Conservation (phyloP, 352 stramenopile species). For the Pythium phragmitis region DNA sequence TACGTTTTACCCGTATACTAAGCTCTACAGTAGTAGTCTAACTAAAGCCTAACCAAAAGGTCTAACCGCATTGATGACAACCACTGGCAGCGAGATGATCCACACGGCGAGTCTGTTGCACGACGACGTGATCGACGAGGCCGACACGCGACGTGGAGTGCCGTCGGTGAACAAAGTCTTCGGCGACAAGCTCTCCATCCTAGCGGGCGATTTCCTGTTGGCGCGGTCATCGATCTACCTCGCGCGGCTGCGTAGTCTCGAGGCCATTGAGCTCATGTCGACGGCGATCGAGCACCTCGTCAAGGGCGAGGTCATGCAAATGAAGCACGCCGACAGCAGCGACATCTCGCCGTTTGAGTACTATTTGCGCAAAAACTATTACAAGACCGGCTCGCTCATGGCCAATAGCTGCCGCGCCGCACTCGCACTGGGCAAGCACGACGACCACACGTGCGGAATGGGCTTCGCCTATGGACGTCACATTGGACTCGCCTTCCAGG, state of each 20-base stretch:
- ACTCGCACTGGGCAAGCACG: constrained; percentile 92
- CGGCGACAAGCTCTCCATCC: constrained; percentile 98
- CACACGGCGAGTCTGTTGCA: constrained; percentile 98
- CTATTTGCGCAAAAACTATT: constrained; percentile 99
- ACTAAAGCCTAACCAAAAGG: neutral
- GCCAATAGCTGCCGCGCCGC: constrained; percentile 95
- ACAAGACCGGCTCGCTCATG: constrained; percentile 99
- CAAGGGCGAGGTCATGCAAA: constrained; percentile 99
- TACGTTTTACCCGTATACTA: constrained; percentile 30
- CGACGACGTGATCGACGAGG: constrained; percentile 99
- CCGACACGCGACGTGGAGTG: constrained; percentile 93
- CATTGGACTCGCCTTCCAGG: constrained; percentile 98
- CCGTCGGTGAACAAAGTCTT: constrained; percentile 96
- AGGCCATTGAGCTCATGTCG: constrained; percentile 97
- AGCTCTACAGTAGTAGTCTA: neutral
- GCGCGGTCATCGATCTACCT: constrained; percentile 95
- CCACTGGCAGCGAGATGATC: constrained; percentile 95
- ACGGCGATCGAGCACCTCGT: constrained; percentile 99
- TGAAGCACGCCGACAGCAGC: constrained; percentile 86
- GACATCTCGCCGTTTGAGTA: constrained; percentile 91
- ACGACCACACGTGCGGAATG: constrained; percentile 72
- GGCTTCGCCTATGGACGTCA: constrained; percentile 97
- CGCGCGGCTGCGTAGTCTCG: constrained; percentile 92
- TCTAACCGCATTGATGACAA: neutral
- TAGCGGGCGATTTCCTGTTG: constrained; percentile 97